phyloP scores from a whole-genome alignment of 768 basidiomycete species.

The Pulveroboletus sp. region DNA sequence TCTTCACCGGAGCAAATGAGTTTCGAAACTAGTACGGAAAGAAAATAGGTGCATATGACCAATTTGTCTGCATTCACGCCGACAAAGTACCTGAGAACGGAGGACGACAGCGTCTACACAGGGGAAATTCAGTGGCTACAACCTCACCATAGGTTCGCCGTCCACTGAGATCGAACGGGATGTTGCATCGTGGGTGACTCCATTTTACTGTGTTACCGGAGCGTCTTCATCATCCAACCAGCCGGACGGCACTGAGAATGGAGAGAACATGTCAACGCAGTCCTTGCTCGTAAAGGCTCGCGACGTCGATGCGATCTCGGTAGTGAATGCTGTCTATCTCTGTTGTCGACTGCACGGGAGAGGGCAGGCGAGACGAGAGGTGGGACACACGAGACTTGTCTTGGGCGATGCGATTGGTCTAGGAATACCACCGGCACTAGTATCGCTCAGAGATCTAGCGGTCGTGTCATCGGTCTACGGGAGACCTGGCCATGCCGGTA shows the following conservation, averaged over 20 bases:
- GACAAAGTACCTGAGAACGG: conserved; percentile 41
- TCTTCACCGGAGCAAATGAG: conserved; percentile 23
- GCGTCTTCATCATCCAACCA: conserved; percentile 32
- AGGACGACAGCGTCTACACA: conserved; percentile 28
- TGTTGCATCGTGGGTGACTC: conserved; percentile 33
- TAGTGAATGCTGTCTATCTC: conserved; percentile 37
- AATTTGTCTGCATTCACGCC: conserved; percentile 43
- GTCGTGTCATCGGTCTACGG: not conserved
- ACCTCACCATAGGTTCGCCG: conserved; percentile 22
- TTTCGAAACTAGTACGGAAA: not conserved
- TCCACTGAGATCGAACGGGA: conserved; percentile 19
- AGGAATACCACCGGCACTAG: conserved; percentile 1
- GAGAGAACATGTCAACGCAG: conserved; percentile 42
- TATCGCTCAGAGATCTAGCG: not conserved
- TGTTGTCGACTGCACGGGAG: too few relatives aligned
- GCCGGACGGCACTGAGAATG: conserved; percentile 39
- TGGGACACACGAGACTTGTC: conserved; percentile 15
- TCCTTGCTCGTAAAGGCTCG: conserved; percentile 46
- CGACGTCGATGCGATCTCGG: conserved; percentile 45
- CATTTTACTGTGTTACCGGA: conserved; percentile 34
- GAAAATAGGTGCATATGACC: conserved; percentile 41
- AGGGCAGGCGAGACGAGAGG: too few relatives aligned
- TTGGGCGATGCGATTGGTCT: conserved; percentile 32
- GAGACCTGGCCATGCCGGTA: not conserved
- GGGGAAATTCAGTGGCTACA: conserved; percentile 31